phyloP scores from a whole-genome alignment of 2,329 filamentous ascomycete genomes.

The Septoria petroselini region DNA sequence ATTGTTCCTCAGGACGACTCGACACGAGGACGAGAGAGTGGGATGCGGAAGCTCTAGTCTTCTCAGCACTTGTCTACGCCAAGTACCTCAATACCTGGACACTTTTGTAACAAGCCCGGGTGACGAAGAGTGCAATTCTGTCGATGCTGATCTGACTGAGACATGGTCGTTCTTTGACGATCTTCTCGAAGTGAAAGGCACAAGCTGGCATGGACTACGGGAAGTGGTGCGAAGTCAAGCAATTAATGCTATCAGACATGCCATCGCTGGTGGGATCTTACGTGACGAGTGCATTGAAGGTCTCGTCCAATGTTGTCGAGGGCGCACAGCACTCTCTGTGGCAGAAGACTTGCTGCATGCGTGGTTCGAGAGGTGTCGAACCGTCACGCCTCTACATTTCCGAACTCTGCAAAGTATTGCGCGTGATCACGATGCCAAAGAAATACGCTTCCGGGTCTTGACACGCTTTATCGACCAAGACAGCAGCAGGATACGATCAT shows the following conservation, averaged over 20 bases:
- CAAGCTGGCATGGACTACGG: conserved; percentile 42
- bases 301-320: conserved; percentile 15
- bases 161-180: conserved; percentile 43
- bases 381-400: neutral
- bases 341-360: conserved; percentile 4
- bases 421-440: neutral
- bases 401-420: neutral
- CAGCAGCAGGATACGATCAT: neutral
- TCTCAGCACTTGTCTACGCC: conserved; percentile 40
- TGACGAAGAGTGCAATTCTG: conserved; percentile 36
- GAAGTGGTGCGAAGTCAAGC: conserved; percentile 44
- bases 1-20: conserved; percentile 5
- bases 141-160: conserved; percentile 31
- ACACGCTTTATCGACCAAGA: neutral
- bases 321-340: conserved; percentile 7
- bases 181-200: conserved; percentile 36
- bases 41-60: conserved; percentile 40
- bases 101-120: conserved; percentile 37
- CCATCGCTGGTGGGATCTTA: conserved; percentile 38
- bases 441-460: neutral
- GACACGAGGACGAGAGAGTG: conserved; percentile 15
- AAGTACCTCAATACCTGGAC: conserved; percentile 43
- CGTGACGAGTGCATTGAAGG: conserved; percentile 9
- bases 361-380: conserved; percentile 3
- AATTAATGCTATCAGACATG: conserved; percentile 39